Conservation (phyloP, 371 early-diverging fungal species). For the Apophysomyces ossiformis region DNA sequence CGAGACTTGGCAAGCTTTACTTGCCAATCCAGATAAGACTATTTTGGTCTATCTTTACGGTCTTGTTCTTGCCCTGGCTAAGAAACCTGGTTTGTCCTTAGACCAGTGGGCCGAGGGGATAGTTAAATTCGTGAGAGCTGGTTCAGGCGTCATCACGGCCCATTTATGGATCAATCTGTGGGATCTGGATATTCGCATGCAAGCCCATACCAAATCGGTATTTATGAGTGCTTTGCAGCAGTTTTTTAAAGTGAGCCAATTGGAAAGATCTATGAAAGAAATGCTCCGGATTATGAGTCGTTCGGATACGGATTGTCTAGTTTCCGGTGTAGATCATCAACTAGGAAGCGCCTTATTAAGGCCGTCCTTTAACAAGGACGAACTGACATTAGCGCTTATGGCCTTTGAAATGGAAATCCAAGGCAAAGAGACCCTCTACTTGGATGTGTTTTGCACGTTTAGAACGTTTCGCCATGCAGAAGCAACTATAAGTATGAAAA, state of each 20-base stretch:
- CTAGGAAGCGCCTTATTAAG: conserved; percentile 30
- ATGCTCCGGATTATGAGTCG: conserved; percentile 20
- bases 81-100: conserved; percentile 15
- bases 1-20: conserved; percentile 33
- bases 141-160: conserved; percentile 19
- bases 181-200: conserved; percentile 13
- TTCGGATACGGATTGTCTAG: conserved; percentile 6
- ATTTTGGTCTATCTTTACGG: conserved; percentile 45
- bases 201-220: conserved; percentile 1
- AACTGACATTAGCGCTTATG: conserved; percentile 32
- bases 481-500: conserved; percentile 1
- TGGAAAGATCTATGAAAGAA: conserved; percentile 6
- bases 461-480: conserved; percentile 2
- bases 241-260: neutral
- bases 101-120: conserved; percentile 25
- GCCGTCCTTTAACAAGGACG: conserved; percentile 33
- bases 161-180: conserved; percentile 40
- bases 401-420: conserved; percentile 12
- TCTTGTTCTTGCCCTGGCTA: conserved; percentile 29
- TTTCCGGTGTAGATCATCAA: conserved; percentile 29
- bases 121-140: conserved; percentile 30
- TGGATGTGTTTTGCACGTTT: neutral
- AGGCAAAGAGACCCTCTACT: neutral
- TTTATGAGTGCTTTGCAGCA: conserved; percentile 5
- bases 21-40: conserved; percentile 23